Conservation (phyloP, 257 asterid genomes). For the Nicotiana sylvestris region DNA sequence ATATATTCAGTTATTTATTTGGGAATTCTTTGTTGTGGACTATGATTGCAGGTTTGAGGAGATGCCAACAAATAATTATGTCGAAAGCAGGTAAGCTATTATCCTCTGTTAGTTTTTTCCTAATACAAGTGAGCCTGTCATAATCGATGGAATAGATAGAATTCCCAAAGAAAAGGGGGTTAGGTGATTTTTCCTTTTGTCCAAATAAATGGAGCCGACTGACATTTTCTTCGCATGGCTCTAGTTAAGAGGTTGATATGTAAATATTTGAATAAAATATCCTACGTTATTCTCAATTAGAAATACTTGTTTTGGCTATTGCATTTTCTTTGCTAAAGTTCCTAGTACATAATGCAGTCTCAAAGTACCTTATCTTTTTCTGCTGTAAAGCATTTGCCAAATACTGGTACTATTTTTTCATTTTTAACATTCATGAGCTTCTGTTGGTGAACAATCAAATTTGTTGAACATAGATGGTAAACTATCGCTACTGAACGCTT, state of each 20-base stretch:
- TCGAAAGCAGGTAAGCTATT: constrained; percentile 76
- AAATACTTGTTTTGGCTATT: background rate
- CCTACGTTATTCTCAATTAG: background rate
- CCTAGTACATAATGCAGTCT: background rate
- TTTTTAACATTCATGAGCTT: background rate
- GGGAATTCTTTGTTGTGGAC: background rate
- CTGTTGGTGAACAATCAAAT: background rate
- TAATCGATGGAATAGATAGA: background rate
- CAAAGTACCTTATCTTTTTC: background rate
- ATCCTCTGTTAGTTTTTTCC: background rate
- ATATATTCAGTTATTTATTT: background rate
- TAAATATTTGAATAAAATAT: background rate
- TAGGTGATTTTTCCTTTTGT: background rate
- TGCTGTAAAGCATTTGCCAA: background rate
- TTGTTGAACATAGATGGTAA: background rate
- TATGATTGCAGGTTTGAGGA: constrained; percentile 75
- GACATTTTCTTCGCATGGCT: background rate
- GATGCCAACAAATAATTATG: constrained; percentile 94
- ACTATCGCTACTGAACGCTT: background rate
- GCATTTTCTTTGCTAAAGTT: background rate
- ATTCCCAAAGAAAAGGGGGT: background rate
- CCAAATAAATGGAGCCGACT: background rate
- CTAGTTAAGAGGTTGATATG: background rate
- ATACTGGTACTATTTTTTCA: background rate
- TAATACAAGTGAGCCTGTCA: background rate